A percentile compares a stretch with the other conserved stretches of the same genome.
Evolutionary conservation across 345 rosid genomes (phyloP).

Genomic region (Heritiera littoralis): DNA sequence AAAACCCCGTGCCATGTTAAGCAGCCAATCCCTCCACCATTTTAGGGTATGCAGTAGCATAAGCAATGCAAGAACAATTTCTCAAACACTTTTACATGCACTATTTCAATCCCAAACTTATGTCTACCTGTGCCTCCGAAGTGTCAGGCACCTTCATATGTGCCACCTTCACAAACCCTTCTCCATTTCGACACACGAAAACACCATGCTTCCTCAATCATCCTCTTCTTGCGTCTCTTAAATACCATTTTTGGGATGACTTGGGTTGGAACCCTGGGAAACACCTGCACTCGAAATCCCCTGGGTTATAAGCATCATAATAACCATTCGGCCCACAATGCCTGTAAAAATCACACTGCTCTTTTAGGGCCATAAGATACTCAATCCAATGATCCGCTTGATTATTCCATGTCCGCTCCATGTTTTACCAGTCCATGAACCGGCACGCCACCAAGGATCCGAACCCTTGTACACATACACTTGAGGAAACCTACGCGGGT

Average conservation of each 20-base stretch:
- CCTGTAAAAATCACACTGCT: constrained; percentile 58
- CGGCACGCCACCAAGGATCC: constrained; percentile 46
- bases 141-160: constrained; percentile 57
- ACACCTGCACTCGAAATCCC: constrained; percentile 50
- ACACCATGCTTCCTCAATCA: constrained; percentile 40
- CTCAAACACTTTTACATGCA: constrained; percentile 45
- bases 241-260: constrained; percentile 42
- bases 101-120: constrained; percentile 40
- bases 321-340: constrained; percentile 57
- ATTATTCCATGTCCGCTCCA: constrained; percentile 72
- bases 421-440: constrained; percentile 61
- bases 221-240: constrained; percentile 53
- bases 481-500: constrained; percentile 52
- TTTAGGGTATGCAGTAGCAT: constrained; percentile 48
- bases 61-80: constrained; percentile 62
- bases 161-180: constrained; percentile 54
- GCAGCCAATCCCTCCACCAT: constrained; percentile 48
- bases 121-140: constrained; percentile 33
- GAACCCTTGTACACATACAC: constrained; percentile 42
- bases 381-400: constrained; percentile 44
- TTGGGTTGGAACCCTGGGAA: constrained; percentile 70
- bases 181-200: constrained; percentile 34
- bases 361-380: constrained; percentile 52
- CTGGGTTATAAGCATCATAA: constrained; percentile 37
- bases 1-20: constrained; percentile 53